These are phyloP conservation scores for Daldinia childiae DNA, from an alignment of 495 filamentous ascomycete species.

Conservation along the genomic window DNA sequence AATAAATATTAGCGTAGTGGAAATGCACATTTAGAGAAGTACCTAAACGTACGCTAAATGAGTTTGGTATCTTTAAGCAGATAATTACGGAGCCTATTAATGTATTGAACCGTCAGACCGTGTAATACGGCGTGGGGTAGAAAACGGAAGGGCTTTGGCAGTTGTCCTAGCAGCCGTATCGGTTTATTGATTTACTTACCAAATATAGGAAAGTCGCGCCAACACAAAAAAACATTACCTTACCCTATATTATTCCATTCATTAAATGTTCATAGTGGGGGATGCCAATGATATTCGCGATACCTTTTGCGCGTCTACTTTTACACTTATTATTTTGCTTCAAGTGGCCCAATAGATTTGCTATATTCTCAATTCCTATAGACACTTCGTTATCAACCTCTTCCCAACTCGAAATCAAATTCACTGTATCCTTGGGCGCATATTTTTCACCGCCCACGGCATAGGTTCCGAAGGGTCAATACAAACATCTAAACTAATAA, in stretches of 20 bases:
- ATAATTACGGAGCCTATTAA: not conserved
- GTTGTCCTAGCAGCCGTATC: conserved; percentile 39
- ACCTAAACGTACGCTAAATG: not conserved
- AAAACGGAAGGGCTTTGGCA: not conserved
- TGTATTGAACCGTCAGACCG: not conserved
- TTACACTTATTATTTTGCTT: not conserved
- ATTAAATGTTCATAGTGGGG: not conserved
- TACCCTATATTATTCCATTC: not conserved
- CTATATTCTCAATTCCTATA: not conserved
- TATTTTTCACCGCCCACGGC: not conserved
- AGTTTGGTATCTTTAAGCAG: not conserved
- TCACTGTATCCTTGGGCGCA: not conserved
- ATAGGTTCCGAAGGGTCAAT: not conserved
- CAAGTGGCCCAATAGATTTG: not conserved
- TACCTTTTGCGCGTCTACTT: conserved; percentile 4
- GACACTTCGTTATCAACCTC: not conserved
- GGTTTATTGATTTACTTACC: conserved; percentile 28
- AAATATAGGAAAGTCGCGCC: conserved; percentile 6
- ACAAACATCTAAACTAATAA: conserved; percentile 14
- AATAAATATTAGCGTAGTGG: not conserved
- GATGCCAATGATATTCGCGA: conserved; percentile 19
- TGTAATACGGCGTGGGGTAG: not conserved
- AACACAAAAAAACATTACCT: conserved; percentile 4
- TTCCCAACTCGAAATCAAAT: not conserved
- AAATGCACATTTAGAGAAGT: not conserved